Percentiles rank a stretch among this genome's conserved stretches.
Evolutionary conservation across 768 basidiomycete species (phyloP).

Genomic region (Calocybe cyanea): DNA sequence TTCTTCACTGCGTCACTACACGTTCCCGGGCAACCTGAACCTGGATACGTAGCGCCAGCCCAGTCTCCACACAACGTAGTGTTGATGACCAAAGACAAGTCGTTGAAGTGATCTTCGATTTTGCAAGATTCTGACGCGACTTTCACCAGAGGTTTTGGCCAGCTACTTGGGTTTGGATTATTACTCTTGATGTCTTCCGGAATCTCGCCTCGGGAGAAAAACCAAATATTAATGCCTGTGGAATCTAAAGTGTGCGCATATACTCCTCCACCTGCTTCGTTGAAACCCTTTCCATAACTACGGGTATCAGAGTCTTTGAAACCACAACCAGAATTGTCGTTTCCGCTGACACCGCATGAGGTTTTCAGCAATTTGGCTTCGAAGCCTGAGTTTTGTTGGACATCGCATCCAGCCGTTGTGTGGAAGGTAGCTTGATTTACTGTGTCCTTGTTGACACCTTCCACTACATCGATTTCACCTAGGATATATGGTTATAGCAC

Average conservation of each 20-base stretch:
- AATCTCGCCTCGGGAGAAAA: constrained; percentile 44
- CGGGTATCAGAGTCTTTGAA: constrained; percentile 37
- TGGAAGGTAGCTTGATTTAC: constrained; percentile 68
- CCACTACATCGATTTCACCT: constrained; percentile 70
- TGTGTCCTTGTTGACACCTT: constrained; percentile 59
- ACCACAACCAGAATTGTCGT: constrained; percentile 46
- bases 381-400: constrained; percentile 17
- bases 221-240: constrained; percentile 51
- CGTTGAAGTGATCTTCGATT: constrained; percentile 43
- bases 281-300: constrained; percentile 44
- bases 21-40: constrained; percentile 38
- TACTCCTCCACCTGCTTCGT: constrained; percentile 43
- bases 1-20: constrained; percentile 47
- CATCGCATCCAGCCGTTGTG: constrained; percentile 39
- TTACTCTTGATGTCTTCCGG: constrained; percentile 45
- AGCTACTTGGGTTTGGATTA: constrained; percentile 41
- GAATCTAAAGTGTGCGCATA: constrained; percentile 51
- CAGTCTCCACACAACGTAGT: constrained; percentile 49
- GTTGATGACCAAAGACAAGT: constrained; percentile 45
- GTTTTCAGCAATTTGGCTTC: constrained; percentile 22
- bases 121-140: constrained; percentile 46
- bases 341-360: constrained; percentile 35
- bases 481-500: not conserved
- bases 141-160: constrained; percentile 49
- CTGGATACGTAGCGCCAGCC: constrained; percentile 33